Percentiles rank a stretch among this genome's conserved stretches.
These are phyloP conservation scores for Helotiales sp. DNA, from an alignment of 2,329 filamentous ascomycete genomes.

Conservation along the genomic window DNA sequence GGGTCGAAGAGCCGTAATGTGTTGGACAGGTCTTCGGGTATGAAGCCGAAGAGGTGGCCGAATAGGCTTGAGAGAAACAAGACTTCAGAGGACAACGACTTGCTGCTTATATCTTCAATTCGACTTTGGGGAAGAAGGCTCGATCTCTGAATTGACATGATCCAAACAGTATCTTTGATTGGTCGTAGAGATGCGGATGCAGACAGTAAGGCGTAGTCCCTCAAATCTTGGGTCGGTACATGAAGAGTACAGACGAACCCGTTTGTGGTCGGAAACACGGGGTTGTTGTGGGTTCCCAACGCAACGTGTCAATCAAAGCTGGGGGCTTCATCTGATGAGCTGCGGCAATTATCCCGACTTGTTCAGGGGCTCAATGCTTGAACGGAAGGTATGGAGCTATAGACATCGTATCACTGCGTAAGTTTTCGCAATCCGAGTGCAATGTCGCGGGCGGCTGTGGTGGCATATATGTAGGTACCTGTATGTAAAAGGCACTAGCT, in stretches of 20 bases:
- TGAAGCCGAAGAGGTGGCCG: background rate
- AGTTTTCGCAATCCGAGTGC: constrained; percentile 13
- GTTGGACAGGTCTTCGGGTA: background rate
- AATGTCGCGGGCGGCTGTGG: constrained; percentile 6
- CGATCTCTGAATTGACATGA: background rate
- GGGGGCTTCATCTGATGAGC: constrained; percentile 9
- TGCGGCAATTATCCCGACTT: constrained; percentile 12
- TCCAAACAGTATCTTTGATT: background rate
- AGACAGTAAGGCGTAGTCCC: background rate
- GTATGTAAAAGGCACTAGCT: constrained; percentile 9
- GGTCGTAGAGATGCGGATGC: background rate
- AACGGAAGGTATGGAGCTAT: background rate
- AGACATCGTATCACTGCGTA: constrained; percentile 8
- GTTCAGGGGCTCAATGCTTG: constrained; percentile 4
- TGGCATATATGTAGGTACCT: constrained; percentile 13
- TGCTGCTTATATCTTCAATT: background rate
- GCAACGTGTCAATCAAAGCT: constrained; percentile 16
- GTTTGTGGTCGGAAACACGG: constrained; percentile 1
- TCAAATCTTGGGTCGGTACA: constrained; percentile 7
- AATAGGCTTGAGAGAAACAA: background rate
- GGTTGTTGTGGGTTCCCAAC: constrained; percentile 1
- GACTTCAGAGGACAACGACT: background rate
- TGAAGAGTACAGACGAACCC: background rate
- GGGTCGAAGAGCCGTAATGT: background rate
- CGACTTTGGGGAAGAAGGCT: background rate